These are phyloP conservation scores for Ceratocystis cubensis DNA, from an alignment of 2,329 filamentous ascomycete genomes.

Conservation along the genomic window DNA sequence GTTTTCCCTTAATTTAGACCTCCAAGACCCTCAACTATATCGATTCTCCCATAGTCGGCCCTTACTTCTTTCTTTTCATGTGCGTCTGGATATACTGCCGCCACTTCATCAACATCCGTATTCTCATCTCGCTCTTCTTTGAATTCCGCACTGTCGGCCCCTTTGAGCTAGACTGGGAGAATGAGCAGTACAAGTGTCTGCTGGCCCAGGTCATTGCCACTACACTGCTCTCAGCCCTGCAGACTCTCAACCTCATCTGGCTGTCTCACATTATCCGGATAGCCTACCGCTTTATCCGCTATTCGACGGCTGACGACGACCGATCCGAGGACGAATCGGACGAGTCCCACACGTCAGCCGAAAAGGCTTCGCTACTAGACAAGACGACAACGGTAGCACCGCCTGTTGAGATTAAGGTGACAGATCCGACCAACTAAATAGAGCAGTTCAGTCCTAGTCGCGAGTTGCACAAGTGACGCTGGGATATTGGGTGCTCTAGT, in stretches of 20 bases:
- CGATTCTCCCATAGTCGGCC: slow-evolving; percentile 62
- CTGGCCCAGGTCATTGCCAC: slow-evolving; percentile 57
- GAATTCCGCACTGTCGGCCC: slow-evolving; percentile 64
- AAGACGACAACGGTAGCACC: slow-evolving; percentile 16
- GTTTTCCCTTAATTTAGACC: slow-evolving; percentile 39
- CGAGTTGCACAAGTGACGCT: neutral
- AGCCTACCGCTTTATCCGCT: slow-evolving; percentile 55
- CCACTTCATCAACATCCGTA: slow-evolving; percentile 69
- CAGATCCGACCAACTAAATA: slow-evolving; percentile 8
- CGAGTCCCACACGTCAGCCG: slow-evolving; percentile 31
- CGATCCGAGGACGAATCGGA: slow-evolving; percentile 58
- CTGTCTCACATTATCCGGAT: slow-evolving; percentile 65
- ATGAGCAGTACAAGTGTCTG: slow-evolving; percentile 63
- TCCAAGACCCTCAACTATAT: slow-evolving; percentile 90
- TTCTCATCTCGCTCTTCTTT: slow-evolving; percentile 62
- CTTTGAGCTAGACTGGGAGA: slow-evolving; percentile 64
- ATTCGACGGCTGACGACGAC: slow-evolving; percentile 53
- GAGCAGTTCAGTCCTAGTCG: neutral
- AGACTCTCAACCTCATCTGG: slow-evolving; percentile 72
- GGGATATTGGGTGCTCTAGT: neutral
- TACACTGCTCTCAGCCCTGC: slow-evolving; percentile 50
- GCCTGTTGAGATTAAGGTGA: slow-evolving; percentile 21
- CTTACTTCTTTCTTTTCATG: slow-evolving; percentile 77
- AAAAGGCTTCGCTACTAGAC: slow-evolving; percentile 22
- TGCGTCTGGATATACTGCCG: slow-evolving; percentile 78